phyloP scores from a whole-genome alignment of 768 basidiomycete species.

The Leccinum uliginosum region DNA sequence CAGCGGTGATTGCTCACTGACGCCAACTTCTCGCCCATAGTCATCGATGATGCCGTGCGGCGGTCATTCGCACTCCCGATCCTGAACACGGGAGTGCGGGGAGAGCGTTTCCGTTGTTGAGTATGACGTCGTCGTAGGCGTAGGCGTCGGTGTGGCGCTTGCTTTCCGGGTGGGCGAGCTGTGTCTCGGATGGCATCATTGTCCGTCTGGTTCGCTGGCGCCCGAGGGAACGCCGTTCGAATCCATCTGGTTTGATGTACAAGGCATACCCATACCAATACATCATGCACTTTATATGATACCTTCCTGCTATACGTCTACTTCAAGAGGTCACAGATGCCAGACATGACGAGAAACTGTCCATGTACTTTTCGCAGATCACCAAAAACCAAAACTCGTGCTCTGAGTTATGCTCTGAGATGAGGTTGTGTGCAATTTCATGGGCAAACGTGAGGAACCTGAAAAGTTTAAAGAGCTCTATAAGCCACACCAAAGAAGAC shows the following conservation, averaged over 20 bases:
- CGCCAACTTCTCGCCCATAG: too few species aligned
- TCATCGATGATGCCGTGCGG: too few species aligned
- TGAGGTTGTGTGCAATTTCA: not conserved
- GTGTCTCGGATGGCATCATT: too few species aligned
- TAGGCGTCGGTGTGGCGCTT: too few species aligned
- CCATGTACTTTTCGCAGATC: not conserved
- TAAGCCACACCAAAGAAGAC: too few species aligned
- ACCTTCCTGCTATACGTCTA: not conserved
- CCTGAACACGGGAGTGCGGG: not conserved
- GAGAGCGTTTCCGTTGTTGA: conserved; percentile 10
- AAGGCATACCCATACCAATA: too few species aligned
- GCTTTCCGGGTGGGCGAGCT: too few species aligned
- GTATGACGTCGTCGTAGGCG: not conserved
- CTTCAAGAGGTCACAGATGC: not conserved
- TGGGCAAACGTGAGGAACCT: not conserved
- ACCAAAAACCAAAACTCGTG: not conserved
- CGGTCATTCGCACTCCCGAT: too few species aligned
- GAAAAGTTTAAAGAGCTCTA: not conserved
- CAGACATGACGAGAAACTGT: not conserved
- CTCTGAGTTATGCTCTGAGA: not conserved
- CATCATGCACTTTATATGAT: not conserved
- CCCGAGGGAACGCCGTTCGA: too few species aligned
- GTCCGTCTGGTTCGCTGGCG: too few species aligned
- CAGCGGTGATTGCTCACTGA: too few species aligned
- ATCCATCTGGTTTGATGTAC: too few species aligned